These are phyloP conservation scores for Leptodontidium sp. DNA, from an alignment of 2,329 filamentous ascomycete species.

Conservation along the genomic window DNA sequence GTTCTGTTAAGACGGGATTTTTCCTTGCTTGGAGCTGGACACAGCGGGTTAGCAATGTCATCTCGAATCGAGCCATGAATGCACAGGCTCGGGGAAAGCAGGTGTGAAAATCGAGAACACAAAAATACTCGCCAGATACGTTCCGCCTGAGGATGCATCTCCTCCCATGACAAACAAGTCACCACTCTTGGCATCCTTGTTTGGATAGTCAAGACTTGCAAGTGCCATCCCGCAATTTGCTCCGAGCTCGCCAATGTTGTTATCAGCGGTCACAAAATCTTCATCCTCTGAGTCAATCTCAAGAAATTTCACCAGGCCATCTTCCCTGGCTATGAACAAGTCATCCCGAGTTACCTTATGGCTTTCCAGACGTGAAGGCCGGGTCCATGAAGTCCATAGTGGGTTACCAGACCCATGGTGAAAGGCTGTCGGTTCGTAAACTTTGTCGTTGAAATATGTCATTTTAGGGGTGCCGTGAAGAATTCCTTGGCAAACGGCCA, in stretches of 20 bases:
- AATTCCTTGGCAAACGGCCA: constrained; percentile 64
- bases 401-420: constrained; percentile 60
- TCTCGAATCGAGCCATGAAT: background rate
- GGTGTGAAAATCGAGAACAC: background rate
- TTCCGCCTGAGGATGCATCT: constrained; percentile 77
- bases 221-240: constrained; percentile 85
- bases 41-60: constrained; percentile 16
- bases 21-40: constrained; percentile 63
- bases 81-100: background rate
- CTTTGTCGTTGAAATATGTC: constrained; percentile 53
- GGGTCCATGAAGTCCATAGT: constrained; percentile 85
- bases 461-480: constrained; percentile 60
- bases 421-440: constrained; percentile 53
- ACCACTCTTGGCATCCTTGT: constrained; percentile 60
- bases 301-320: constrained; percentile 79
- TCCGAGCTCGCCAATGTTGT: constrained; percentile 69
- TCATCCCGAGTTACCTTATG: constrained; percentile 74
- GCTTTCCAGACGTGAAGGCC: constrained; percentile 70
- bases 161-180: constrained; percentile 56
- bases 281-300: constrained; percentile 66
- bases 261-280: constrained; percentile 61
- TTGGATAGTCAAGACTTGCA: constrained; percentile 66
- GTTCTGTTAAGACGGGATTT: constrained; percentile 61
- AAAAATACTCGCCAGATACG: constrained; percentile 58
- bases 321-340: constrained; percentile 87